A percentile compares a stretch with the other conserved stretches of the same genome.
phyloP scores from a whole-genome alignment of 2,329 filamentous ascomycete species.

The Colletotrichum neosansevieriae region DNA sequence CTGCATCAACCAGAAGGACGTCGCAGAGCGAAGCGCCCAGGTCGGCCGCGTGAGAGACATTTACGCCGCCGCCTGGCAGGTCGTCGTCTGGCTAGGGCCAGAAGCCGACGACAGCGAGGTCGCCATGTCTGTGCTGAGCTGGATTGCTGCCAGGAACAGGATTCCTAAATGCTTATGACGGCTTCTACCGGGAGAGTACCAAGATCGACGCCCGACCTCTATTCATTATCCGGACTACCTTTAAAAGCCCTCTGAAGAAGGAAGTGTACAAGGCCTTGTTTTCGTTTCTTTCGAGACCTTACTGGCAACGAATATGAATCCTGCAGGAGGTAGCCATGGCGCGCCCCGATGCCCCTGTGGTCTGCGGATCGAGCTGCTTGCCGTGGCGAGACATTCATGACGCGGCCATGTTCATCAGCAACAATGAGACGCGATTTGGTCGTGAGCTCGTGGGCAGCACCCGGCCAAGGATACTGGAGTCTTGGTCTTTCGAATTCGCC shows the following conservation, averaged over 20 bases:
- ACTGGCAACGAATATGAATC: conserved; percentile 4
- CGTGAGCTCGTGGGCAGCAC: background rate
- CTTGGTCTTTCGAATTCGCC: background rate
- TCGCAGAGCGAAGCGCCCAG: conserved; percentile 3
- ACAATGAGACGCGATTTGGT: background rate
- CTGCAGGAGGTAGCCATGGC: background rate
- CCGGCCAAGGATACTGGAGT: background rate
- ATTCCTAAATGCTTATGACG: background rate
- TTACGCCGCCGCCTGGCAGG: background rate
- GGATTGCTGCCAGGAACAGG: background rate
- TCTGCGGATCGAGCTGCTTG: background rate
- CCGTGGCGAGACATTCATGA: background rate
- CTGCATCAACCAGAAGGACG: background rate
- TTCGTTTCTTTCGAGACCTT: background rate
- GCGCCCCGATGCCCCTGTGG: background rate
- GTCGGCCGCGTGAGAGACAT: background rate
- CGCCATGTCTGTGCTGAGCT: background rate
- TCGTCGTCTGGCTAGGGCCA: background rate
- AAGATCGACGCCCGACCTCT: background rate
- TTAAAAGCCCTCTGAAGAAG: background rate
- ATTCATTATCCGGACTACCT: background rate
- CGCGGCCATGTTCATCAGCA: background rate
- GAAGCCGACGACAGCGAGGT: background rate
- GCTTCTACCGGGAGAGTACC: background rate
- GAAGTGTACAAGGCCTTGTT: background rate